Evolutionary conservation across 2,329 filamentous ascomycete genomes (phyloP), one percentile per base, ranked within the genome.

Genomic region (Calonectria henricotiae): DNA sequence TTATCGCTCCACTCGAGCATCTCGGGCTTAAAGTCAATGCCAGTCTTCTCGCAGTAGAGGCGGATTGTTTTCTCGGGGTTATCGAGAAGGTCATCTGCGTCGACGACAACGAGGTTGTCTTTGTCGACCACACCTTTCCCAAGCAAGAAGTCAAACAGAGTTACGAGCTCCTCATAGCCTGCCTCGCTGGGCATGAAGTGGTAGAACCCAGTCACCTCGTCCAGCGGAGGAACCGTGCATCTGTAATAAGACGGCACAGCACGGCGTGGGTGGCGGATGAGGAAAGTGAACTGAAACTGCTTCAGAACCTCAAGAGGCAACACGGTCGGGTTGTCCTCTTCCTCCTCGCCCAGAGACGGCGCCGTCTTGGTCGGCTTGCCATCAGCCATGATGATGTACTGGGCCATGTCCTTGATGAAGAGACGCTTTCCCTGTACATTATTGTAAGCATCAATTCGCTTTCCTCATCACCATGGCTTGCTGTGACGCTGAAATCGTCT

Each of bases 401-500:
- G 93, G 67, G 93, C 92, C 85, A 98, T 99, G 82, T 98, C 96
- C 83, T 99, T 99, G 89, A 99, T 96, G 85, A 98, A 98, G 77
- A 97, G 86, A 76, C 96, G 93, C 86, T 97, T 98, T 78, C 91
- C 93, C 93, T 97, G 76, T 64, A 71, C 20, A 27, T 49, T n/a
- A 43, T 65, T 76, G 79, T 80, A 60, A 81, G 77, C 77, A 67
- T 72, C 47, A 30, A 44, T 65, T 49, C 62, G 47, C 62, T 43
- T 35, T 58, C 63, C 17, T 35, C n/a, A 25, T 32, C 44, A 20
- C 11, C 27, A 9, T 17, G 35, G 25, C 39, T 37, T 30, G 11
- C 41, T 32, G 17, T 37, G 37, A 20, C 20, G 49, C 49, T 25
- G 27, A n/a, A 15, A 65, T 47, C 49, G 23, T 37, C 32, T n/a